A percentile compares a stretch with the other conserved stretches of the same genome.
Evolutionary conservation across 2,329 filamentous ascomycete genomes (phyloP).

Genomic region (Metarhizium rileyi): DNA sequence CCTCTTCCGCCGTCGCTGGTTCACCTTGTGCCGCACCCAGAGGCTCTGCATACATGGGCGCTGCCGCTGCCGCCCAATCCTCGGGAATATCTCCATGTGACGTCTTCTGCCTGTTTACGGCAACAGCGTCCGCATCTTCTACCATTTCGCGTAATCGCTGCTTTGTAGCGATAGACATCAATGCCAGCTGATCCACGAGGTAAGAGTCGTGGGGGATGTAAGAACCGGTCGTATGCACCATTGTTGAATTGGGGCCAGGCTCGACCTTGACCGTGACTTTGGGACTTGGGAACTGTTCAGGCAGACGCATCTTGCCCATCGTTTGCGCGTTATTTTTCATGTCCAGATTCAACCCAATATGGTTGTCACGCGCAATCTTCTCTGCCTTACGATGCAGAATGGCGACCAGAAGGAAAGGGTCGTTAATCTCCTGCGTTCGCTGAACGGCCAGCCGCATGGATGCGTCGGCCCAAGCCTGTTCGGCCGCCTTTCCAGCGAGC

Average conservation of each 20-base stretch:
- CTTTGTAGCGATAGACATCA: conserved; percentile 75
- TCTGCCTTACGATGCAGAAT: conserved; percentile 47
- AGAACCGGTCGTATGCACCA: conserved; percentile 54
- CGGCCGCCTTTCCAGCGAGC: conserved; percentile 54
- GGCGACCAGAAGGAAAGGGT: conserved; percentile 63
- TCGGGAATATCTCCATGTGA: conserved; percentile 71
- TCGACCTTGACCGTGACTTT: conserved; percentile 44
- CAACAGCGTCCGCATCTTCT: conserved; percentile 64
- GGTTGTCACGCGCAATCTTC: conserved; percentile 49
- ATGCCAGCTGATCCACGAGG: conserved; percentile 71
- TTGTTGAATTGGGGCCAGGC: conserved; percentile 50
- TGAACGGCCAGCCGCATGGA: conserved; percentile 50
- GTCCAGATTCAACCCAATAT: conserved; percentile 46
- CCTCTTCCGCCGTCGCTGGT: conserved; percentile 22
- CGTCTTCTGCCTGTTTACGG: conserved; percentile 62
- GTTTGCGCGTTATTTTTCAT: conserved; percentile 35
- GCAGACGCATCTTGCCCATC: conserved; percentile 39
- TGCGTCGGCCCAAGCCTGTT: conserved; percentile 56
- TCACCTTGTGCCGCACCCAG: conserved; percentile 13
- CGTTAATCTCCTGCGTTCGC: conserved; percentile 59
- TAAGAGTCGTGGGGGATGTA: conserved; percentile 68
- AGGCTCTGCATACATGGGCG: conserved; percentile 33
- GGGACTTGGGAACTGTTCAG: conserved; percentile 39
- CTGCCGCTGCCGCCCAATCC: conserved; percentile 66
- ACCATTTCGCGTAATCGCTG: conserved; percentile 67